Evolutionary conservation across 2,329 filamentous ascomycete genomes (phyloP).

Genomic region (Epichloe baconii): DNA sequence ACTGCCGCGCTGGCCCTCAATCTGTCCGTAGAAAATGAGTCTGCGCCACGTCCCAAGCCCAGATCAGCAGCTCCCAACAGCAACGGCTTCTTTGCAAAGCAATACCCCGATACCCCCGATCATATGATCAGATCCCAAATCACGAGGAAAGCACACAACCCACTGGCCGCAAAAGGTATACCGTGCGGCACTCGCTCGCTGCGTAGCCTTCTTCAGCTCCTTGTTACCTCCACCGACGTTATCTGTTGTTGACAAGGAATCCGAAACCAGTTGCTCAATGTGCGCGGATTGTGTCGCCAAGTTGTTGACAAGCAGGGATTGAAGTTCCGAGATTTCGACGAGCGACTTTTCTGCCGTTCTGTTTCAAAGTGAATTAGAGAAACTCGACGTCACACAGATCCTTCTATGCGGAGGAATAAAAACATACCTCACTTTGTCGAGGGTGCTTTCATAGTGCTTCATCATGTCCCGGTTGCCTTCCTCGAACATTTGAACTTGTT

Average conservation of each 20-base stretch:
- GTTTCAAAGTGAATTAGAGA: constrained; percentile 2
- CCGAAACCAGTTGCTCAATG: constrained; percentile 76
- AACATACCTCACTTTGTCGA: constrained; percentile 83
- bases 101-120: not conserved
- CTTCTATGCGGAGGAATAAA: not conserved
- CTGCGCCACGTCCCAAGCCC: not conserved
- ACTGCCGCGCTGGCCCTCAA: not conserved
- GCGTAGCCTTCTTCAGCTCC: constrained; percentile 72
- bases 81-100: not conserved
- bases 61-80: not conserved
- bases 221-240: constrained; percentile 85
- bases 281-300: constrained; percentile 75
- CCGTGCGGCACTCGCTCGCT: constrained; percentile 58
- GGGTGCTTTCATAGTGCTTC: constrained; percentile 82
- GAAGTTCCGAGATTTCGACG: constrained; percentile 82
- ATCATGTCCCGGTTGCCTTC: constrained; percentile 88
- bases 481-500: constrained; percentile 88
- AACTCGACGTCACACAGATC: not conserved
- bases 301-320: constrained; percentile 78
- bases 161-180: constrained; percentile 70
- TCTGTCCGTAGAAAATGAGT: not conserved
- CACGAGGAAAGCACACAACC: constrained; percentile 60
- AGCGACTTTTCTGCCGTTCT: constrained; percentile 84
- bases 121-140: constrained; percentile 62
- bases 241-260: constrained; percentile 68